Percentiles rank a stretch among this genome's conserved stretches.
phyloP scores from a whole-genome alignment of 2,329 filamentous ascomycete genomes.

The Fusarium subtropicale region DNA sequence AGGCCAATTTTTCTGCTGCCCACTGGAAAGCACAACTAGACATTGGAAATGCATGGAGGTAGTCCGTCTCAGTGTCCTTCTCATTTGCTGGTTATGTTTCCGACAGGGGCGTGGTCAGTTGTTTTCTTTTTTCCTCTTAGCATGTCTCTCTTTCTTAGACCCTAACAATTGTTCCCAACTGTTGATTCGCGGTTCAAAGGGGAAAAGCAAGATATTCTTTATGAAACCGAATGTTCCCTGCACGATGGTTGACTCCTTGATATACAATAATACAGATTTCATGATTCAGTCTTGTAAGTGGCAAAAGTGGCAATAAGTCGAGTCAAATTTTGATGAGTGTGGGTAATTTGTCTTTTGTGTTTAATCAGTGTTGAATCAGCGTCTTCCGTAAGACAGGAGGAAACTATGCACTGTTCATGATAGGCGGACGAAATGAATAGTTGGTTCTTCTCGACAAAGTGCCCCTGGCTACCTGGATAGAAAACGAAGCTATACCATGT shows the following conservation, averaged over 20 bases:
- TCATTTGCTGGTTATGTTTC: not conserved
- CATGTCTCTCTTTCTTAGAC: not conserved
- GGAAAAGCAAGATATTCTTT: not conserved
- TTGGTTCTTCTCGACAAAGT: too few species aligned
- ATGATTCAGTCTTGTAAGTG: not conserved
- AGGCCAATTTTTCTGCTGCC: too few species aligned
- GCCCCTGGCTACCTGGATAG: too few species aligned
- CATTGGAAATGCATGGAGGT: not conserved
- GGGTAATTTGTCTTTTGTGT: too few species aligned
- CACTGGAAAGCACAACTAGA: not conserved
- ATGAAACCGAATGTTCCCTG: too few species aligned
- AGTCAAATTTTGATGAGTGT: not conserved
- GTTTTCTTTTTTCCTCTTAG: not conserved
- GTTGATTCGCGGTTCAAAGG: too few species aligned
- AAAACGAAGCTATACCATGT: too few species aligned
- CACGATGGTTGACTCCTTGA: not conserved
- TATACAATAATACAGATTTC: not conserved
- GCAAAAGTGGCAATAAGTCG: not conserved
- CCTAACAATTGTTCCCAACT: not conserved
- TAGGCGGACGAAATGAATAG: too few species aligned
- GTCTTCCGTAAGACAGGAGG: too few species aligned
- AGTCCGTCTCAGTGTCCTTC: not conserved
- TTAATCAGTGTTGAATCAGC: not conserved
- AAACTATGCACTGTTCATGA: too few species aligned
- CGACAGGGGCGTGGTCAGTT: not conserved